phyloP scores from a whole-genome alignment of 2,329 filamentous ascomycete genomes.

The Pezicula carpinea region DNA sequence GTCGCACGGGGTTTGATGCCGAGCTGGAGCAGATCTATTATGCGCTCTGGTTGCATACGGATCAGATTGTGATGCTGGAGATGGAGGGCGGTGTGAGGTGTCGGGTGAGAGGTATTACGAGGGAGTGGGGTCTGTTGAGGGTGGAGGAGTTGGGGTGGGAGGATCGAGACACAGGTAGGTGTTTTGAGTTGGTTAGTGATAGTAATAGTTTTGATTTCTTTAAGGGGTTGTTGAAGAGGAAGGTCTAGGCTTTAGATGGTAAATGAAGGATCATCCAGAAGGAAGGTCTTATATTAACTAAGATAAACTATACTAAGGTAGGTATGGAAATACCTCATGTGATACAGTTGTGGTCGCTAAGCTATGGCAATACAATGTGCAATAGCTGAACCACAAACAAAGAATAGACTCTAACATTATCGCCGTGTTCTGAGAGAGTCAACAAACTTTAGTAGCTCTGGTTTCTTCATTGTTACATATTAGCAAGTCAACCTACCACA shows the following conservation, averaged over 20 bases:
- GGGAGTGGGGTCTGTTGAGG: constrained; percentile 83
- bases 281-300: too few relatives aligned
- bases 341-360: too few relatives aligned
- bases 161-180: constrained; percentile 69
- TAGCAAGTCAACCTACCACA: too few relatives aligned
- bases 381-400: too few relatives aligned
- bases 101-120: constrained; percentile 78
- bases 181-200: constrained; percentile 87
- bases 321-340: too few relatives aligned
- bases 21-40: constrained; percentile 77
- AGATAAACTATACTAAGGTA: too few relatives aligned
- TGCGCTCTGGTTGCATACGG: constrained; percentile 77
- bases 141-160: constrained; percentile 77
- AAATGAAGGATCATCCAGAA: too few relatives aligned
- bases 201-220: constrained; percentile 99
- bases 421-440: too few relatives aligned
- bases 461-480: too few relatives aligned
- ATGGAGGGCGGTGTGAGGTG: constrained; percentile 71
- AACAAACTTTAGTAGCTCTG: too few relatives aligned
- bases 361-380: too few relatives aligned
- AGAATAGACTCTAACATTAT: too few relatives aligned
- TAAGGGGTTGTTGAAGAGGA: constrained; percentile 77
- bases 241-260: constrained; percentile 37
- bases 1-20: constrained; percentile 67
- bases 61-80: constrained; percentile 70